Conservation (phyloP, 768 basidiomycete genomes). For the Coprinopsis sp. region DNA sequence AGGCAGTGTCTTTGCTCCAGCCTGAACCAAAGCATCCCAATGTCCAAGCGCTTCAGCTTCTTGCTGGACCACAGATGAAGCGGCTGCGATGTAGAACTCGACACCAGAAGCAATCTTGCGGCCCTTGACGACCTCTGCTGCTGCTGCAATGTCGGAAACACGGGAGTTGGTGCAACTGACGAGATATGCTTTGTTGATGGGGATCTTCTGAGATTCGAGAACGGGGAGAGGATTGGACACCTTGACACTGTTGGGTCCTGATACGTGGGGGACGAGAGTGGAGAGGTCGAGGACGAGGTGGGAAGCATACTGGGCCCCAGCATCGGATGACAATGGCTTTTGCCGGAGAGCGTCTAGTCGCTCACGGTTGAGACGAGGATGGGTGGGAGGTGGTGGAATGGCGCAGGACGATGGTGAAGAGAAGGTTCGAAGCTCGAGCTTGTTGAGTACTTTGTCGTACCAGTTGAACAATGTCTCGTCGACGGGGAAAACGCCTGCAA, state of each 20-base stretch:
- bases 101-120: constrained; percentile 81
- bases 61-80: constrained; percentile 85
- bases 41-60: constrained; percentile 83
- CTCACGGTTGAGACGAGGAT: constrained; percentile 78
- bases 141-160: constrained; percentile 88
- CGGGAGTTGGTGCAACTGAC: constrained; percentile 98
- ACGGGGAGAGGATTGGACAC: constrained; percentile 87
- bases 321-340: constrained; percentile 60
- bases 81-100: constrained; percentile 97
- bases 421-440: constrained; percentile 75
- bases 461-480: constrained; percentile 78
- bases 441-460: constrained; percentile 75
- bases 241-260: constrained; percentile 98
- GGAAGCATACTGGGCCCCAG: constrained; percentile 74
- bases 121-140: constrained; percentile 84
- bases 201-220: constrained; percentile 68
- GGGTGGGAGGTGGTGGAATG: constrained; percentile 70
- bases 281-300: constrained; percentile 91
- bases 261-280: constrained; percentile 91
- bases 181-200: constrained; percentile 96
- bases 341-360: constrained; percentile 64
- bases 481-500: constrained; percentile 92
- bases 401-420: constrained; percentile 41
- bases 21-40: constrained; percentile 81
- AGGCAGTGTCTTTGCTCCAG: constrained; percentile 90